A percentile compares a stretch with the other conserved stretches of the same genome.
phyloP scores from a whole-genome alignment of 805 yeast genomes.

The Peterozyma toletana region DNA sequence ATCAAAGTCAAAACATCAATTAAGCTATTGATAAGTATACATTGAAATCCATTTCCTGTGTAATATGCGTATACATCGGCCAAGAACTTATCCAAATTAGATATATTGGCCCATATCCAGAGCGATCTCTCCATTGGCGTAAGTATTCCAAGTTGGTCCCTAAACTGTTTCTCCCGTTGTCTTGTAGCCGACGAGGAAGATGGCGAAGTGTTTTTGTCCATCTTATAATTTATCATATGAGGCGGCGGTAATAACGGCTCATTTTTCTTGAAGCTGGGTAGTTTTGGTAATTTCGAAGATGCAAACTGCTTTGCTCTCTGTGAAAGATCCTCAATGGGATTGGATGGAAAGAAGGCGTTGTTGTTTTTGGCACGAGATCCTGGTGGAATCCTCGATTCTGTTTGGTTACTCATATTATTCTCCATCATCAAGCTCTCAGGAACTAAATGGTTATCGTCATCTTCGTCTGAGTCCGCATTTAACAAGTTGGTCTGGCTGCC shows the following conservation, averaged over 20 bases:
- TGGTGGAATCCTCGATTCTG: background rate
- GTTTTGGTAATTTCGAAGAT: constrained; percentile 15
- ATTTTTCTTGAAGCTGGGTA: constrained; percentile 11
- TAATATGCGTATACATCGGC: constrained; percentile 80
- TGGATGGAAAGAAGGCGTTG: background rate
- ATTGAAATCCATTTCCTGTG: constrained; percentile 74
- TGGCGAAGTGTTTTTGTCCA: background rate
- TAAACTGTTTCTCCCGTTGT: constrained; percentile 16
- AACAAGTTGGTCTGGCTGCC: background rate
- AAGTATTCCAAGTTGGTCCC: constrained; percentile 31
- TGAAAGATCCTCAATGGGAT: constrained; percentile 8
- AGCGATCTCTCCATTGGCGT: constrained; percentile 72
- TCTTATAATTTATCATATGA: constrained; percentile 9
- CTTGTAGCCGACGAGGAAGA: background rate
- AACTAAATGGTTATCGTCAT: constrained; percentile 18
- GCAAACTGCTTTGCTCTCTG: constrained; percentile 20
- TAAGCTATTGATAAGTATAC: constrained; percentile 61
- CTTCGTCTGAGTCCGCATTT: constrained; percentile 10
- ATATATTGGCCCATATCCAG: constrained; percentile 96
- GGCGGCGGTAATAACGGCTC: constrained; percentile 12
- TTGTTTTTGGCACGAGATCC: background rate
- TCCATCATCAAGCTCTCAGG: constrained; percentile 21
- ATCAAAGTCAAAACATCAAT: constrained; percentile 68
- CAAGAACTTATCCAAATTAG: constrained; percentile 81
- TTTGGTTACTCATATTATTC: constrained; percentile 4